Evolutionary conservation across 768 basidiomycete species (phyloP), one percentile per base, ranked within the genome.

Genomic region (Sarcodon aspratus): DNA sequence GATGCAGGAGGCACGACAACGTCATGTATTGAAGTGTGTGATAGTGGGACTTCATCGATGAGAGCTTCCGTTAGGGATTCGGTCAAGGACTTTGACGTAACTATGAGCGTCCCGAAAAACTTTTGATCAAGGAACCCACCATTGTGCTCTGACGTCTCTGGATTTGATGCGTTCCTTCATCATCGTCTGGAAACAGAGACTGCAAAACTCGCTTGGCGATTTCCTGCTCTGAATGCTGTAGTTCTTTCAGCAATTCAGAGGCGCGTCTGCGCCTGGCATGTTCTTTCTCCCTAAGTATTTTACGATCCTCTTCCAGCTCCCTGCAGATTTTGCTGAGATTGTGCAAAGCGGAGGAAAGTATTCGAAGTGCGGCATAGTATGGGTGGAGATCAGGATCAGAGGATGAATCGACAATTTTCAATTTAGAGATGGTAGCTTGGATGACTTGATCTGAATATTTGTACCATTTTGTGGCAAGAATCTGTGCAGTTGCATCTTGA

Each of bases 381-480:
- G 85, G 79, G 56, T 80, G 74, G 27, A 54, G 61, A 33, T 71
- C 56, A 2, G 66, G 55, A 43, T 76, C 70, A 6, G 73, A 70
- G 1, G 74, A 73, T 0, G 76, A 71, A 34, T 76, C 72, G 3
- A 70, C 61, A 10, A 56, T 51, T 48, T 66, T 59, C 11, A 84
- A 62, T 15, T 64, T 65, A 0, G 83, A 73, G 18, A 89, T 75
- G 3, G 78, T 72, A 12, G 71, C 66, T 51, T 82, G 79, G 38
- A 91, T 82, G 1, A 74, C 81, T 45, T 85, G 78, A 61, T 91
- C 85, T 2, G 85, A 79, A 55, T 78, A 80, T 18, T 79, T 75
- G 58, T 91, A 87, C 86, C 88, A 92, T 59, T 70, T 75, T 8
- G 79, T 83, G 2, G 72, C 67, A 13, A 90, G 70, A 9, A 89